Percentiles rank a stretch among this genome's conserved stretches.
Evolutionary conservation across 2,329 filamentous ascomycete genomes (phyloP).

Genomic region (Stagonosporopsis cucurbitacearum): DNA sequence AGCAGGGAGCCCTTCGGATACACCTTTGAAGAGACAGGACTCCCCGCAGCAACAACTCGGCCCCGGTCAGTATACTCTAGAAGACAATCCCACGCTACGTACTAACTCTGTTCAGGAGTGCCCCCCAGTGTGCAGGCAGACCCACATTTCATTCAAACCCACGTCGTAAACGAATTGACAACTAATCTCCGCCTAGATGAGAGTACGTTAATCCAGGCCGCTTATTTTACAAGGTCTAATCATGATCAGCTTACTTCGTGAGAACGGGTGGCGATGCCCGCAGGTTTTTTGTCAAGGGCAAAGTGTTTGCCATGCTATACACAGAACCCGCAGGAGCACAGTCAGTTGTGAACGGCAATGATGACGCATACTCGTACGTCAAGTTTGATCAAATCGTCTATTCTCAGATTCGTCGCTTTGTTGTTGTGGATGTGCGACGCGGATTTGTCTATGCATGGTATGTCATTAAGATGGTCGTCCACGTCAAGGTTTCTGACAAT

Average conservation of each 20-base stretch:
- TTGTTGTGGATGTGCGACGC: conserved; percentile 25
- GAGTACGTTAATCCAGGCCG: too few species aligned
- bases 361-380: conserved; percentile 20
- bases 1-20: too few species aligned
- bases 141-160: too few species aligned
- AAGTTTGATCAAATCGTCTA: conserved; percentile 23
- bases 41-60: too few species aligned
- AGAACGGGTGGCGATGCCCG: conserved; percentile 19
- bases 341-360: not conserved
- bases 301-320: conserved; percentile 33
- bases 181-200: not conserved
- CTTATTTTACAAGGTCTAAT: not conserved
- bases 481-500: not conserved
- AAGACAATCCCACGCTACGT: too few species aligned
- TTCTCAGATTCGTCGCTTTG: conserved; percentile 37
- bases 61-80: too few species aligned
- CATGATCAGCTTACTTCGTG: conserved; percentile 20
- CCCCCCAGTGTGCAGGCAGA: too few species aligned
- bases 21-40: too few species aligned
- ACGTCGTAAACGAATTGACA: not conserved
- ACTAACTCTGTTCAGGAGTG: too few species aligned
- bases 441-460: conserved; percentile 36
- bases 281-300: conserved; percentile 26
- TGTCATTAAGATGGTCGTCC: not conserved
- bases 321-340: conserved; percentile 21